Percentiles rank a stretch among this genome's conserved stretches.
Conservation (phyloP, 345 rosid species). For the Eucalyptus victrix region DNA sequence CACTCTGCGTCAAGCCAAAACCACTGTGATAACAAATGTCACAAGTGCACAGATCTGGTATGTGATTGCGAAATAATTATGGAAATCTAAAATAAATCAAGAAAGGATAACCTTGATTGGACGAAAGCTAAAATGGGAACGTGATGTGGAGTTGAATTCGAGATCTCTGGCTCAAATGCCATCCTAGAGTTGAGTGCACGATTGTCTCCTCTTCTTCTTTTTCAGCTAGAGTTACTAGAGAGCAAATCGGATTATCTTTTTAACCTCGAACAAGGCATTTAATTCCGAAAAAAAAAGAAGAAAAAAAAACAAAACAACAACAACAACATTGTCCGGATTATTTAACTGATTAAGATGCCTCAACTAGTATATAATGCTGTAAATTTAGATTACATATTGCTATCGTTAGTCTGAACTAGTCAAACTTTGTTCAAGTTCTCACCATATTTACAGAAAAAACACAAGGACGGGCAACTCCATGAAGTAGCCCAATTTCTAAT, state of each 20-base stretch:
- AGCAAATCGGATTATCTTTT: background rate
- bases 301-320: too few relatives aligned
- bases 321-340: background rate
- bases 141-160: background rate
- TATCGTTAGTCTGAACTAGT: background rate
- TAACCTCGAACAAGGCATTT: background rate
- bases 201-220: background rate
- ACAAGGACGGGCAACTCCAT: background rate
- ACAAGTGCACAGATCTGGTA: background rate
- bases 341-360: background rate
- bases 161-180: background rate
- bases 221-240: background rate
- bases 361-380: background rate
- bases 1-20: background rate
- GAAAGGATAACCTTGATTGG: background rate
- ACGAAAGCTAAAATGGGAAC: background rate
- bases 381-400: background rate
- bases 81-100: background rate
- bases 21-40: background rate
- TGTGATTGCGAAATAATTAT: background rate
- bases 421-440: background rate
- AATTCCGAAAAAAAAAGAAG: rapidly evolving
- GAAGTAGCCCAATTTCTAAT: background rate
- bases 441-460: background rate
- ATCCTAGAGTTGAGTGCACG: background rate